Evolutionary conservation across 495 filamentous ascomycete species (phyloP).

Genomic region (Neurospora sp.): DNA sequence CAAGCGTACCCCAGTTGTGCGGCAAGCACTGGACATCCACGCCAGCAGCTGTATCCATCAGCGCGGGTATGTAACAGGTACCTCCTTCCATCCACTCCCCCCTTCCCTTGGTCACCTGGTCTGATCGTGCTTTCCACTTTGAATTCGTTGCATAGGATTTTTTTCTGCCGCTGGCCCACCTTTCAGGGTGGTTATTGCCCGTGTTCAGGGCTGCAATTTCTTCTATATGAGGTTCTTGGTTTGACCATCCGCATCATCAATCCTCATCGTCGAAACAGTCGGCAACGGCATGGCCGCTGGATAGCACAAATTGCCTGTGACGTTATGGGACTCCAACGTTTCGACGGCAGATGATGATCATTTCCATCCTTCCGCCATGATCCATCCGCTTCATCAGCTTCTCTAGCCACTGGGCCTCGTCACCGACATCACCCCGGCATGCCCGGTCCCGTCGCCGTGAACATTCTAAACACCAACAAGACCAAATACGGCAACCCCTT

Average conservation of each 20-base stretch:
- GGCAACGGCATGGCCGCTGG: neutral
- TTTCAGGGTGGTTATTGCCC: neutral
- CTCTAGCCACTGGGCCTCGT: neutral
- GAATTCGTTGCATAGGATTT: neutral
- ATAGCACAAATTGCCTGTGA: neutral
- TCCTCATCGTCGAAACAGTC: neutral
- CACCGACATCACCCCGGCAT: neutral
- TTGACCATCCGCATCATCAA: neutral
- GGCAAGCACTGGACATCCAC: neutral
- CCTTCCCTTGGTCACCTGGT: neutral
- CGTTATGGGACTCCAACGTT: neutral
- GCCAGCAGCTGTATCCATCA: neutral
- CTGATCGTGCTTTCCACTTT: neutral
- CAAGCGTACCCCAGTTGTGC: neutral
- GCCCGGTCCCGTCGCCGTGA: neutral
- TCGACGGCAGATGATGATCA: neutral
- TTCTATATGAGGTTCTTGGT: constrained; percentile 1
- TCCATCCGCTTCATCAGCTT: neutral
- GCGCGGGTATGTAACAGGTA: neutral
- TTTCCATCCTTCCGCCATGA: neutral
- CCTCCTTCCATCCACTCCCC: neutral
- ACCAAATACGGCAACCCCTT: neutral
- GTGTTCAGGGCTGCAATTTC: constrained; percentile 5
- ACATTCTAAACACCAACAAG: neutral
- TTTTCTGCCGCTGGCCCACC: constrained; percentile 5